Evolutionary conservation across 108 stramenopile species (phyloP).

Genomic region (Fragilaria crotonensis): DNA sequence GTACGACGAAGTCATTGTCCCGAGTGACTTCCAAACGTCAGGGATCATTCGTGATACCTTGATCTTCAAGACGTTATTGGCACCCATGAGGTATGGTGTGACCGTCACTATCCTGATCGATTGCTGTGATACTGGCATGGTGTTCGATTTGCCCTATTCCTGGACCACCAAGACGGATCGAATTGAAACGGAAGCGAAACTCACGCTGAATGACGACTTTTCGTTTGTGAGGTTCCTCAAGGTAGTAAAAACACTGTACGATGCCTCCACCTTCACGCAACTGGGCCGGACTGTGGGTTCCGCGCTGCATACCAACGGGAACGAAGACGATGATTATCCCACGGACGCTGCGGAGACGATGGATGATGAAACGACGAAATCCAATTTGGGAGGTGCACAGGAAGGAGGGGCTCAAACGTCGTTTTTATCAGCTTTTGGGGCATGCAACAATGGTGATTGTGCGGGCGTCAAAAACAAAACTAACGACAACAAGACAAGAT

Average conservation of each 20-base stretch:
- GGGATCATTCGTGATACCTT: constrained; percentile 80
- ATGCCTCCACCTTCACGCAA: constrained; percentile 73
- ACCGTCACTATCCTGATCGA: constrained; percentile 75
- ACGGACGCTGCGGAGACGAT: background rate
- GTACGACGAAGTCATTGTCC: constrained; percentile 77
- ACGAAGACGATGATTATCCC: background rate
- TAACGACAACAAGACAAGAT: background rate
- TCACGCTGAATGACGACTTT: constrained; percentile 73
- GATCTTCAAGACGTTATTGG: constrained; percentile 74
- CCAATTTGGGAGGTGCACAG: background rate
- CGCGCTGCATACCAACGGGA: constrained; percentile 16
- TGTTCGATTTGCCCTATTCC: constrained; percentile 75
- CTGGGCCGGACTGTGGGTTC: constrained; percentile 49
- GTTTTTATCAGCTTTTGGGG: background rate
- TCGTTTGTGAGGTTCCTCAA: constrained; percentile 82
- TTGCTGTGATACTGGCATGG: constrained; percentile 73
- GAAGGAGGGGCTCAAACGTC: background rate
- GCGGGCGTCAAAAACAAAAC: background rate
- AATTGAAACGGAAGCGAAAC: constrained; percentile 33
- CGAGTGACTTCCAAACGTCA: constrained; percentile 48
- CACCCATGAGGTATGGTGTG: constrained; percentile 78
- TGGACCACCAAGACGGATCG: constrained; percentile 61
- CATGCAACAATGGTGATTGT: background rate
- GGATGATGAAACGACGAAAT: background rate
- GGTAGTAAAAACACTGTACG: constrained; percentile 81